A percentile compares a stretch with the other conserved stretches of the same genome.
These are phyloP conservation scores for Avena insularis DNA, from an alignment of 176 grass and related monocot genomes.

Conservation along the genomic window DNA sequence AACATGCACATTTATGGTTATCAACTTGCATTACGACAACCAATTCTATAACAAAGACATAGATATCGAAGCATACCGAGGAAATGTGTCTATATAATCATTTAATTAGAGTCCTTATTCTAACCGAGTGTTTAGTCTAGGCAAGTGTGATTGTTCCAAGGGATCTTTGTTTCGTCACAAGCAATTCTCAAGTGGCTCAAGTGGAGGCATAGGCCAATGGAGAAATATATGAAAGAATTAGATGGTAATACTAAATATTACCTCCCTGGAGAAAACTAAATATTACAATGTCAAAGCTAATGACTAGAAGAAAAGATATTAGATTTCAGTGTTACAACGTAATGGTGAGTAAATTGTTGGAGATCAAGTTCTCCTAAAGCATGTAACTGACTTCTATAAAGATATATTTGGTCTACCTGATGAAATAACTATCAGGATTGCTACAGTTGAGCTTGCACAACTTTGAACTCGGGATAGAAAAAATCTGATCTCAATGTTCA, in stretches of 20 bases:
- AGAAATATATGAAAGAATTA: background rate
- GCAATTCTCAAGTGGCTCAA: constrained; percentile 29
- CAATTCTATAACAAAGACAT: background rate
- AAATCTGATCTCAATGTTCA: background rate
- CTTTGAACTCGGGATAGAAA: too few relatives aligned
- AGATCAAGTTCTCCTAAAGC: too few relatives aligned
- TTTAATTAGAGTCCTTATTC: background rate
- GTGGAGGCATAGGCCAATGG: constrained; percentile 12
- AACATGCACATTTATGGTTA: background rate
- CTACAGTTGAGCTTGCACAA: too few relatives aligned
- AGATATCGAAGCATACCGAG: background rate
- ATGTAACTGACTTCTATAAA: too few relatives aligned
- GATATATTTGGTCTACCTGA: too few relatives aligned
- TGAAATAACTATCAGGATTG: too few relatives aligned
- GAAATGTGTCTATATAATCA: constrained; percentile 11
- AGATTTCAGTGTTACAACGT: too few relatives aligned
- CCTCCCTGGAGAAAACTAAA: too few relatives aligned
- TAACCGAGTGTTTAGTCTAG: background rate
- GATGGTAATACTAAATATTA: too few relatives aligned
- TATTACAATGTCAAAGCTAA: too few relatives aligned
- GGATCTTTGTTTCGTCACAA: background rate
- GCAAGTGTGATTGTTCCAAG: background rate
- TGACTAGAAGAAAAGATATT: too few relatives aligned
- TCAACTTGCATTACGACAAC: background rate
- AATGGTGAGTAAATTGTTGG: too few relatives aligned